These are phyloP conservation scores for Microthyrium microscopicum DNA, from an alignment of 2,329 filamentous ascomycete genomes.

Conservation along the genomic window DNA sequence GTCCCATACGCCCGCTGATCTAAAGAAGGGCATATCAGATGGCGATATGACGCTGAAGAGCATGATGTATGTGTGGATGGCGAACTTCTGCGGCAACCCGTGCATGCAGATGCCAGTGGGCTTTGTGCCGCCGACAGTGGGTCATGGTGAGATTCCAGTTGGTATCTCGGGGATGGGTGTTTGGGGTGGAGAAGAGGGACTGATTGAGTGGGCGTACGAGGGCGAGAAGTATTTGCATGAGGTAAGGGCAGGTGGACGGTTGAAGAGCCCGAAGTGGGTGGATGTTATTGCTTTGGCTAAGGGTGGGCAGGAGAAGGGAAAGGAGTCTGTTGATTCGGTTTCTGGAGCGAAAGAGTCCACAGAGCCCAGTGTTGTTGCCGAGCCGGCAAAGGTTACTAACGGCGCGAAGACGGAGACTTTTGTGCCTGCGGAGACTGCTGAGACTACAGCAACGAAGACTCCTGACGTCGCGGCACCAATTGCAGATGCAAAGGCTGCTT, in stretches of 20 bases:
- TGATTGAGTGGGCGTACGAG: conserved; percentile 37
- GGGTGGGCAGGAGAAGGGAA: conserved; percentile 5
- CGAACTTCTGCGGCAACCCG: conserved; percentile 68
- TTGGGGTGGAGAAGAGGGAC: conserved; percentile 35
- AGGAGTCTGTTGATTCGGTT: background rate
- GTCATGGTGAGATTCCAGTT: conserved; percentile 38
- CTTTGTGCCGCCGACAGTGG: conserved; percentile 43
- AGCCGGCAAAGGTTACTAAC: too few relatives aligned
- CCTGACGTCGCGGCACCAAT: too few relatives aligned
- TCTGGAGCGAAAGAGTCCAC: too few relatives aligned
- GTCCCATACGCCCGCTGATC: conserved; percentile 45
- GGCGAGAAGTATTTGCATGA: conserved; percentile 30
- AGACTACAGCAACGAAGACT: too few relatives aligned
- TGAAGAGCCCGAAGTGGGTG: conserved; percentile 21
- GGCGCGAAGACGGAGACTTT: too few relatives aligned
- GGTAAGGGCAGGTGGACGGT: conserved; percentile 18
- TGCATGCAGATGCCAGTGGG: conserved; percentile 60
- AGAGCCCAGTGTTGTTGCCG: too few relatives aligned
- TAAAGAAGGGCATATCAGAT: conserved; percentile 50
- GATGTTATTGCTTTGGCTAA: conserved; percentile 20
- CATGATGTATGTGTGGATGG: conserved; percentile 76
- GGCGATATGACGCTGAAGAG: conserved; percentile 54
- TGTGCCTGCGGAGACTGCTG: too few relatives aligned
- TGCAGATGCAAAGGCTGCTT: too few relatives aligned
- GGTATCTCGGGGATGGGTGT: conserved; percentile 38